phyloP scores from a whole-genome alignment of 371 early-diverging fungal genomes.

The Apophysomyces variabilis region DNA sequence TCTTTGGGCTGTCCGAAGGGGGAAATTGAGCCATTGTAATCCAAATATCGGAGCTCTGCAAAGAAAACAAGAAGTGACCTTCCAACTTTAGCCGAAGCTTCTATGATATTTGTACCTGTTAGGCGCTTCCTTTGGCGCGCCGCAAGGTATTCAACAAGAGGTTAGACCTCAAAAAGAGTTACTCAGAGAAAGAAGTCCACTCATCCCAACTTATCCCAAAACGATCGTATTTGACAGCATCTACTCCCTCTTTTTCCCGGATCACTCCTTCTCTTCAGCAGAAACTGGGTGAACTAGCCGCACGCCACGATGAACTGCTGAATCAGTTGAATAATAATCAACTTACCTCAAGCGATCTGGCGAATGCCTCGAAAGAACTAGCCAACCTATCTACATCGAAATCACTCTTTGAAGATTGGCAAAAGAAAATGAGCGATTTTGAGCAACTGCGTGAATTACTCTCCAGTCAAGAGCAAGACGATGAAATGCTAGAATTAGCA shows the following conservation, averaged over 20 bases:
- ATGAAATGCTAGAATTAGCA: constrained; percentile 63
- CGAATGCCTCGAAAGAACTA: constrained; percentile 43
- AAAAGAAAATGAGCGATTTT: constrained; percentile 32
- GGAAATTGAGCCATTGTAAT: no score
- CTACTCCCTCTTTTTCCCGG: constrained; percentile 25
- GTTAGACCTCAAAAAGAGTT: neutral
- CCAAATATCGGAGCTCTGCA: no score
- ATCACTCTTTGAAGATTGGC: constrained; percentile 44
- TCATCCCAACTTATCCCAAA: no score
- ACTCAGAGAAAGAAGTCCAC: no score
- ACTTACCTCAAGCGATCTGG: constrained; percentile 27
- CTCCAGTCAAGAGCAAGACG: constrained; percentile 22
- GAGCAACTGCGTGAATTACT: constrained; percentile 34
- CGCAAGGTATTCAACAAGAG: constrained; percentile 6
- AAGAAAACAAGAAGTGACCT: no score
- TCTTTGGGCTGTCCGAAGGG: neutral
- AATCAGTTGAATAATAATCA: constrained; percentile 32
- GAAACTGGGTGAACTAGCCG: constrained; percentile 28
- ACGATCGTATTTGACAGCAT: neutral
- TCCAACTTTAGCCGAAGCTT: no score
- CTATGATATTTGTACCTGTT: neutral
- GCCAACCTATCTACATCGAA: constrained; percentile 32
- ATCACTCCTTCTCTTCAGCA: constrained; percentile 43
- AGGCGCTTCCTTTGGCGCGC: neutral
- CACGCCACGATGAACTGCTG: constrained; percentile 43